Percentiles rank a stretch among this genome's conserved stretches.
These are phyloP conservation scores for Dothistroma pini DNA, from an alignment of 2,329 filamentous ascomycete genomes.

Conservation along the genomic window DNA sequence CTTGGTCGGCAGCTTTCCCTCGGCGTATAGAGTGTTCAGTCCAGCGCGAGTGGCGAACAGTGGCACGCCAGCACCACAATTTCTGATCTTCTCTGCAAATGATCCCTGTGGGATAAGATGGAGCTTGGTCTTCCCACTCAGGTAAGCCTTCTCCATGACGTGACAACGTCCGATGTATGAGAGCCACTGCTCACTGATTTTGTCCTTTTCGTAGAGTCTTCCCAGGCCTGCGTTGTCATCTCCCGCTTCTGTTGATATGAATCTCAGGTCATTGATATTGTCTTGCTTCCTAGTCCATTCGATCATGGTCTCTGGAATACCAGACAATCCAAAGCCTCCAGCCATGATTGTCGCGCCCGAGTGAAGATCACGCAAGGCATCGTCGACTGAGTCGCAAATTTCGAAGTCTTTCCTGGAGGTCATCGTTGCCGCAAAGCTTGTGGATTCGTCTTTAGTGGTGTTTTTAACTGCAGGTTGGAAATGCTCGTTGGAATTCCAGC, in stretches of 20 bases:
- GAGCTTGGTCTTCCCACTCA: conserved; percentile 66
- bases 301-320: conserved; percentile 69
- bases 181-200: conserved; percentile 66
- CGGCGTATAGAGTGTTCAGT: conserved; percentile 61
- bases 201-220: conserved; percentile 62
- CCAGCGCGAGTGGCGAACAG: conserved; percentile 74
- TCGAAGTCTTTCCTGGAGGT: conserved; percentile 13
- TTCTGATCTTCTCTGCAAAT: conserved; percentile 66
- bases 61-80: conserved; percentile 72
- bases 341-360: conserved; percentile 68
- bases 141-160: conserved; percentile 66
- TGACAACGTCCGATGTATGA: conserved; percentile 77
- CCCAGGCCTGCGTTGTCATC: conserved; percentile 65
- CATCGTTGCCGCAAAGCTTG: conserved; percentile 3
- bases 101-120: conserved; percentile 74
- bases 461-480: neutral
- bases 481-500: neutral
- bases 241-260: conserved; percentile 76
- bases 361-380: conserved; percentile 65
- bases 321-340: conserved; percentile 74
- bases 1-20: conserved; percentile 62
- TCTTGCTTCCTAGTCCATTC: conserved; percentile 60
- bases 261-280: conserved; percentile 57
- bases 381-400: conserved; percentile 51
- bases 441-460: neutral